Base-by-base conservation (phyloP, 2,329 filamentous ascomycete genomes). In the Ophiostoma tasmaniense region DNA sequence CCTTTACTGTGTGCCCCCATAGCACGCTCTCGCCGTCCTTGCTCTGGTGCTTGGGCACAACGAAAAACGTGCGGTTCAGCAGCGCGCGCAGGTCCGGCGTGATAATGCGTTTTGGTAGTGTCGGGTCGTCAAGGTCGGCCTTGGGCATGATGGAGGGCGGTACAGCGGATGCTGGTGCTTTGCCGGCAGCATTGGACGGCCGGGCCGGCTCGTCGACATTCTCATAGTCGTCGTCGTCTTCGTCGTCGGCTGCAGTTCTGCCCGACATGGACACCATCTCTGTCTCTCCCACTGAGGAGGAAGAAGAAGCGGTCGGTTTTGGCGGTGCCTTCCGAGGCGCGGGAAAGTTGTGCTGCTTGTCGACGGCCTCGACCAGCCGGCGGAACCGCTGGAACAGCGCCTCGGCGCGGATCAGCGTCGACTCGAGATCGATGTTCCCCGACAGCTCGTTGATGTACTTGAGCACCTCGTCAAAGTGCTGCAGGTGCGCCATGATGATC, bases 391-490 rank as follows among this genome's bases (percentile, higher is more conserved):
- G 88, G 82, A 96, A 99, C 2, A 99, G 86, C 0, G 88, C 86
- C 79, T 99, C 95, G 13, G 95, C 95, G 39, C 93, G 87, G 70
- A 96, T 88, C 22, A 98, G 85, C 0, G 92, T 96, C 0, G 90
- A 90, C 67, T 93, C 86, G 0, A 99, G 85, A 73, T 99, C 95
- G 76, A 99, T 98, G 1, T 90, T 96, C 72, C 90, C 90, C 5
- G 92, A 96, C 0, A 99, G 86, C 77, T 99, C 95, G 76, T 99
- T 99, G 75, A 99, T 92, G 76, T 98, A 99, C 82, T 99, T 99
- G 35, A 99, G 81, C 39, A 99, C 92, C 78, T 99, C 96, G 73
- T 99, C 95, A 79, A 99, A 99, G 74, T 94, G 91, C 76, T 92
- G 87, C 33, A 99, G 81, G 78, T 99, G 95, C 68, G 90, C 87